A percentile compares a stretch with the other conserved stretches of the same genome.
Conservation (phyloP, 768 basidiomycete genomes). For the Neoboletus subvelutipes region DNA sequence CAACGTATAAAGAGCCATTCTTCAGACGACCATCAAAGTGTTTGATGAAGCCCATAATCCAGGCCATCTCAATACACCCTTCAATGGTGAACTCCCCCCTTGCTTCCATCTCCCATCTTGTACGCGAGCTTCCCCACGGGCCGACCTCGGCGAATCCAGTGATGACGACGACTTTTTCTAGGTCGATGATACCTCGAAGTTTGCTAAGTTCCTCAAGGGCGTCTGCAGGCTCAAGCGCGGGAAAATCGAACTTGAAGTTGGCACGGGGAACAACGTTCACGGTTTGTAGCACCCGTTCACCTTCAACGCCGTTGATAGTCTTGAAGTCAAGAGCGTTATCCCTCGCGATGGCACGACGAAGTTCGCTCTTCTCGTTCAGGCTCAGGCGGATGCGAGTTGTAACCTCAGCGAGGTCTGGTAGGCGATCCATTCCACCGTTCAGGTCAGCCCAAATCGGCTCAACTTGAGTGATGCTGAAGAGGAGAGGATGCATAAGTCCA, state of each 20-base stretch:
- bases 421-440: slow-evolving; percentile 97
- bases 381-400: slow-evolving; percentile 81
- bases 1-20: slow-evolving; percentile 89
- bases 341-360: slow-evolving; percentile 88
- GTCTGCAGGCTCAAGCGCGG: slow-evolving; percentile 70
- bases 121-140: slow-evolving; percentile 97
- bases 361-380: slow-evolving; percentile 83
- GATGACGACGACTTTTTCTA: slow-evolving; percentile 94
- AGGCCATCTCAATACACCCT: slow-evolving; percentile 99
- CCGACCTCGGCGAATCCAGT: slow-evolving; percentile 98
- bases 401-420: slow-evolving; percentile 92
- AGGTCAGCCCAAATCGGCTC: slow-evolving; percentile 99
- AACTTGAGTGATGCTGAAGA: slow-evolving; percentile 99
- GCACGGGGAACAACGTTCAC: slow-evolving; percentile 93
- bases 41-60: slow-evolving; percentile 99
- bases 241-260: slow-evolving; percentile 97
- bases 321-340: slow-evolving; percentile 98
- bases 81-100: slow-evolving; percentile 96
- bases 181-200: slow-evolving; percentile 85
- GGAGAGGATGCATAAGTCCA: slow-evolving; percentile 96
- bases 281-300: slow-evolving; percentile 89
- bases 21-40: slow-evolving; percentile 98
- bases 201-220: slow-evolving; percentile 71
- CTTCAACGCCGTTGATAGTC: slow-evolving; percentile 82
- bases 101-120: slow-evolving; percentile 99